Evolutionary conservation across 192 early-diverging fungal genomes (phyloP).

Genomic region (Coemansia nantahalensis): DNA sequence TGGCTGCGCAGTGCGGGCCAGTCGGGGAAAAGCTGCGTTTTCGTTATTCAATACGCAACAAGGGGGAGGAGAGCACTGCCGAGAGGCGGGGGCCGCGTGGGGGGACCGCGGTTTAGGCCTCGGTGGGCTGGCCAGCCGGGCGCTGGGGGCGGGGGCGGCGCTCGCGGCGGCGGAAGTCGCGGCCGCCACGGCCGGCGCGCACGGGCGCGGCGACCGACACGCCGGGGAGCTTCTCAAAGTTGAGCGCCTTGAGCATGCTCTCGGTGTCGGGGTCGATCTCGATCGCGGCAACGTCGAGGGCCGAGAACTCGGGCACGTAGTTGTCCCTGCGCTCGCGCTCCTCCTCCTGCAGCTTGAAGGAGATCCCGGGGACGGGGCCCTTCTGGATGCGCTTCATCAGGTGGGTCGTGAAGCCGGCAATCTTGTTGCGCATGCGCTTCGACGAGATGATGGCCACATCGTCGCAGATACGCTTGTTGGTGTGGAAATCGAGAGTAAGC

Average conservation of each 20-base stretch:
- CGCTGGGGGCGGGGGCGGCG: constrained; percentile 42
- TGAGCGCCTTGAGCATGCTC: constrained; percentile 94
- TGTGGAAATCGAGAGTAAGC: constrained; percentile 99
- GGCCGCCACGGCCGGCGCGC: constrained; percentile 43
- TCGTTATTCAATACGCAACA: no score
- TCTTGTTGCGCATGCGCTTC: constrained; percentile 99
- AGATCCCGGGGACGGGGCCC: constrained; percentile 99
- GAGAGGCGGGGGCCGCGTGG: not conserved
- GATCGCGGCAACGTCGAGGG: constrained; percentile 84
- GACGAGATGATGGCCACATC: constrained; percentile 98
- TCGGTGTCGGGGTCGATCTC: constrained; percentile 96
- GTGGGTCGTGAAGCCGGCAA: constrained; percentile 99
- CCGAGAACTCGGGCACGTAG: constrained; percentile 98
- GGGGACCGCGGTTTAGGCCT: constrained; percentile 27
- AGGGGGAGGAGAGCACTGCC: not conserved
- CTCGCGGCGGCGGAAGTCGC: constrained; percentile 49
- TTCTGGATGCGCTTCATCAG: constrained; percentile 99
- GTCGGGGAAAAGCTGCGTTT: no score
- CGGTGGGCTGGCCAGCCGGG: constrained; percentile 26
- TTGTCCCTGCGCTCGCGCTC: constrained; percentile 99
- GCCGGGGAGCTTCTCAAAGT: constrained; percentile 90
- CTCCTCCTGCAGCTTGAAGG: constrained; percentile 99
- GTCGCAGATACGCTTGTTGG: constrained; percentile 98
- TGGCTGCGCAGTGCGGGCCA: not conserved
- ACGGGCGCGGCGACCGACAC: constrained; percentile 63